phyloP scores from a whole-genome alignment of 2,329 filamentous ascomycete genomes.

The Beauveria bassiana region DNA sequence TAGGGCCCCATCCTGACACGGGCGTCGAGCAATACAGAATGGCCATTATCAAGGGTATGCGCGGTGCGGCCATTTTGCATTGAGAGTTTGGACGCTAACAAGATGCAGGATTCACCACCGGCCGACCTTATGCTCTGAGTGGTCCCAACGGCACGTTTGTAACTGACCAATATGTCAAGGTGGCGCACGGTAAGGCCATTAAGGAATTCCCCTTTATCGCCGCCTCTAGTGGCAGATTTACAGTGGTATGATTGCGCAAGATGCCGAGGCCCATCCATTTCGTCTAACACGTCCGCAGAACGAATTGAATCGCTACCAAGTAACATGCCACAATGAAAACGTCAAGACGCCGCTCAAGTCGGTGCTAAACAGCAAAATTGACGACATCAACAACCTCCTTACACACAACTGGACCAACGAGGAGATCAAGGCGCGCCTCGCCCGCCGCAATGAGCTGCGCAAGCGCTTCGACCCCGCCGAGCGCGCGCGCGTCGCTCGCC shows the following conservation, averaged over 20 bases:
- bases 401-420: conserved; percentile 75
- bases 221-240: conserved; percentile 78
- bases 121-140: conserved; percentile 77
- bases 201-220: conserved; percentile 85
- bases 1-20: conserved; percentile 67
- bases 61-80: not conserved
- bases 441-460: conserved; percentile 60
- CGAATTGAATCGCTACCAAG: conserved; percentile 76
- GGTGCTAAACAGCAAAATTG: conserved; percentile 61
- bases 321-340: conserved; percentile 63
- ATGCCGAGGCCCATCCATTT: not conserved
- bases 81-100: conserved; percentile 14
- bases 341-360: conserved; percentile 67
- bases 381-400: conserved; percentile 72
- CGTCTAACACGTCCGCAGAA: conserved; percentile 36
- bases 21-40: conserved; percentile 78
- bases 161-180: conserved; percentile 77
- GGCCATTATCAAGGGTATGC: conserved; percentile 73
- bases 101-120: conserved; percentile 61
- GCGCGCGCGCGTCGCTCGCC: conserved; percentile 57
- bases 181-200: conserved; percentile 74
- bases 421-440: conserved; percentile 73
- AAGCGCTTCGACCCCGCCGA: conserved; percentile 59
- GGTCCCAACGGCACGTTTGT: conserved; percentile 70
- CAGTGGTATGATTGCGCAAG: conserved; percentile 52